Percentiles rank a stretch among this genome's conserved stretches.
Evolutionary conservation across 2,329 filamentous ascomycete genomes (phyloP).

Genomic region (Dothideomycetes sp.): DNA sequence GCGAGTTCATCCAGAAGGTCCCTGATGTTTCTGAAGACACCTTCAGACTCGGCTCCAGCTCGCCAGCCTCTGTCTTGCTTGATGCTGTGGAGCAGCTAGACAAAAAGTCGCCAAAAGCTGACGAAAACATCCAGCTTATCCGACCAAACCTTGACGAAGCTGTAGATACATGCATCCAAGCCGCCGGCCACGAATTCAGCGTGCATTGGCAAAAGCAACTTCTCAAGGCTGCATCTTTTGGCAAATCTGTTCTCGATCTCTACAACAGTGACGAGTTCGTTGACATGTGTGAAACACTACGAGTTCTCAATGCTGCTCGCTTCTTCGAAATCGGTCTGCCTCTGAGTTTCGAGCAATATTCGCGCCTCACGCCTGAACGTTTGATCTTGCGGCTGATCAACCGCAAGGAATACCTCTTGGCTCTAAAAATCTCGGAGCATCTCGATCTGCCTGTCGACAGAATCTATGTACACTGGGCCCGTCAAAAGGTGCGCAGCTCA

Average conservation of each 20-base stretch:
- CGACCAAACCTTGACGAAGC: slow-evolving; percentile 79
- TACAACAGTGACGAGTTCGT: slow-evolving; percentile 99
- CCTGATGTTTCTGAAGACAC: slow-evolving; percentile 63
- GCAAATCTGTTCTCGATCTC: slow-evolving; percentile 91
- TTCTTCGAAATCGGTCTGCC: slow-evolving; percentile 87
- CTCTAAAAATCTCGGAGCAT: slow-evolving; percentile 79
- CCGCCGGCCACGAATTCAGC: slow-evolving; percentile 85
- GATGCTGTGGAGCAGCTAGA: slow-evolving; percentile 89
- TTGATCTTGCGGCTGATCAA: slow-evolving; percentile 81
- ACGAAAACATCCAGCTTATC: slow-evolving; percentile 95
- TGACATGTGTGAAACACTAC: slow-evolving; percentile 89
- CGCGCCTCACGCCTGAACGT: slow-evolving; percentile 78
- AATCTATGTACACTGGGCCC: slow-evolving; percentile 96
- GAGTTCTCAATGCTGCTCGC: slow-evolving; percentile 84
- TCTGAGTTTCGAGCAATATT: slow-evolving; percentile 86
- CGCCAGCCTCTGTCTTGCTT: slow-evolving; percentile 81
- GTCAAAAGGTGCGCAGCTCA: slow-evolving; percentile 80
- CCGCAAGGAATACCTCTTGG: slow-evolving; percentile 82
- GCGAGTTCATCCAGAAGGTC: slow-evolving; percentile 94
- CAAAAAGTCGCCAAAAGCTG: slow-evolving; percentile 88
- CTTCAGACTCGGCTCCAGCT: slow-evolving; percentile 79
- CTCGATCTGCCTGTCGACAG: slow-evolving; percentile 75
- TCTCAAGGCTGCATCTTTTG: slow-evolving; percentile 92
- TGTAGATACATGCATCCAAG: slow-evolving; percentile 86
- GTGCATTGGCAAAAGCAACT: slow-evolving; percentile 90